phyloP scores from a whole-genome alignment of 768 basidiomycete species.

The Kwoniella heveanensis region DNA sequence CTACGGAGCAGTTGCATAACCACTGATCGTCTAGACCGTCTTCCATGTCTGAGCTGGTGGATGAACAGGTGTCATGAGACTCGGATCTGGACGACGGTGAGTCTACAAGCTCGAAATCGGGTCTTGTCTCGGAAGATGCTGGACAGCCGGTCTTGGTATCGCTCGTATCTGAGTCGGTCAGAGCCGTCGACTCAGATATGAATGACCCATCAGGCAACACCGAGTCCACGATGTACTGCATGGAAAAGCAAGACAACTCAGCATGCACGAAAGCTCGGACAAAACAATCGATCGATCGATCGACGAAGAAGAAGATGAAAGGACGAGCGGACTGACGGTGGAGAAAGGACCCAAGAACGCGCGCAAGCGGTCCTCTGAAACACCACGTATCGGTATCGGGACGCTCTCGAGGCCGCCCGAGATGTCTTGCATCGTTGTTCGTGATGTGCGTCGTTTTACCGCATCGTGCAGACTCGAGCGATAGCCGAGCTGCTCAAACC shows the following conservation, averaged over 20 bases:
- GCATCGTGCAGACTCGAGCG: too few relatives aligned
- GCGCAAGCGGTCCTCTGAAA: not conserved
- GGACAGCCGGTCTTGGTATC: not conserved
- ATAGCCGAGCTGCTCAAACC: too few relatives aligned
- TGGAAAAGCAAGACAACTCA: not conserved
- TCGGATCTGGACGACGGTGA: not conserved
- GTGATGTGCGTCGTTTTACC: too few relatives aligned
- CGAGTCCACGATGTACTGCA: conserved; percentile 39
- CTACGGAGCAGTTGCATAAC: conserved; percentile 16
- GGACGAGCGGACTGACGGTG: conserved; percentile 5
- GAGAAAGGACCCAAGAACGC: conserved; percentile 5
- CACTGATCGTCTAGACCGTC: conserved; percentile 1
- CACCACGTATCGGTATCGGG: conserved; percentile 2
- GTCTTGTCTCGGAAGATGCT: not conserved
- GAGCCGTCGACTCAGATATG: not conserved
- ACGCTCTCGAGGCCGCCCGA: conserved; percentile 4
- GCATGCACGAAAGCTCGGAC: not conserved
- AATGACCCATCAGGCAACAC: conserved; percentile 25
- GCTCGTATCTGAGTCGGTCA: not conserved
- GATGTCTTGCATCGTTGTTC: conserved; percentile 8
- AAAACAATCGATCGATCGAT: too few relatives aligned
- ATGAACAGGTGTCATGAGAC: not conserved
- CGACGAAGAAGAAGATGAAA: not conserved
- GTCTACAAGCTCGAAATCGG: too few relatives aligned
- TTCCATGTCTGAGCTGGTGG: not conserved